phyloP scores from a whole-genome alignment of 257 asterid genomes.

The Leonotis leonurus region DNA sequence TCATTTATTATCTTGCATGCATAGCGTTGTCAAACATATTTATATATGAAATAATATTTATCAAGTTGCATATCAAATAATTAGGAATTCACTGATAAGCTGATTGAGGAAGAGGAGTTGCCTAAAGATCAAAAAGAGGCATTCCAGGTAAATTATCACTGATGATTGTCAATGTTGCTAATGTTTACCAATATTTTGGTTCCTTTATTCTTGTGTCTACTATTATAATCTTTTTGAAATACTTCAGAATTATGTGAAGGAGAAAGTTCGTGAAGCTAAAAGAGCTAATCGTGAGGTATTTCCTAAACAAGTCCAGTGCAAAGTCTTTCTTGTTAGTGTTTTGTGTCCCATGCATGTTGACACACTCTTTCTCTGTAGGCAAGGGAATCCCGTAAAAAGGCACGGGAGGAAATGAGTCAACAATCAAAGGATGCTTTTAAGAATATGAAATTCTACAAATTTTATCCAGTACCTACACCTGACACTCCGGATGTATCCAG shows the following conservation, averaged over 20 bases:
- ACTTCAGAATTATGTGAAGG: slow-evolving; percentile 57
- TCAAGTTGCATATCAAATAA: not conserved
- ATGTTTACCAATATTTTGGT: not conserved
- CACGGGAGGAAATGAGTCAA: slow-evolving; percentile 61
- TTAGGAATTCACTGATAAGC: slow-evolving; percentile 68
- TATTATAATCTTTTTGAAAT: not conserved
- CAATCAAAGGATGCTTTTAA: slow-evolving; percentile 64
- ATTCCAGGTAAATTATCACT: slow-evolving; percentile 42
- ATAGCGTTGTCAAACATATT: not conserved
- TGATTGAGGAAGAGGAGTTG: slow-evolving; percentile 63
- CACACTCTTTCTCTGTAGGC: slow-evolving; percentile 43
- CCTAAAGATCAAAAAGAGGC: slow-evolving; percentile 60
- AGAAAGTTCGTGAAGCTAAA: slow-evolving; percentile 70
- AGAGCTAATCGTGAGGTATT: slow-evolving; percentile 70
- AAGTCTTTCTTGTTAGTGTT: not conserved
- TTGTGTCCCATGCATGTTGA: slow-evolving; percentile 4
- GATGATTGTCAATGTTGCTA: slow-evolving; percentile 2
- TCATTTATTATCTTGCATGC: not conserved
- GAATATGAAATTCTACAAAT: slow-evolving; percentile 64
- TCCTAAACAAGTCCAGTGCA: slow-evolving; percentile 5
- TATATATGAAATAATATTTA: not conserved
- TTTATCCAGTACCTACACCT: slow-evolving; percentile 72
- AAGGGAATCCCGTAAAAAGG: slow-evolving; percentile 74
- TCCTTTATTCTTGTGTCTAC: not conserved
- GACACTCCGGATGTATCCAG: slow-evolving; percentile 70